Evolutionary conservation across 768 basidiomycete genomes (phyloP), one percentile per base, ranked within the genome.

Genomic region (Sporobolomyces phaffii): DNA sequence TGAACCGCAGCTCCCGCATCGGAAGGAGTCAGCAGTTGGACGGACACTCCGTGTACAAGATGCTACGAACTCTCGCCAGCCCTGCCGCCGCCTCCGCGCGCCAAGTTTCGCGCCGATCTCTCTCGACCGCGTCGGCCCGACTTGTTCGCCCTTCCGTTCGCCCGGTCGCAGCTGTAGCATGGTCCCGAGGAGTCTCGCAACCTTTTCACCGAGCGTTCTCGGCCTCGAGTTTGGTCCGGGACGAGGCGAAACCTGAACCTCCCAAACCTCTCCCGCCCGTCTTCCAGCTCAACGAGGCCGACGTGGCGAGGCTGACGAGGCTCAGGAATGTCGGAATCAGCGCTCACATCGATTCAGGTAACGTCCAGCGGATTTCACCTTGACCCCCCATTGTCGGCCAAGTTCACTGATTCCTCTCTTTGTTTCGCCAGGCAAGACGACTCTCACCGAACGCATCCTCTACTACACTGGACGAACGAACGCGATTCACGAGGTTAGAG

Each of bases 401-500:
- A n/a, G n/a, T n/a, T n/a, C n/a, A n/a, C n/a, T n/a, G n/a, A n/a
- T 4, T 15, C 77, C 76, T 5, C 75, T 76, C 13, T 76, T 38
- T 31, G 76, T 77, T 40, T 74, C 96, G 78, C 92, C 92, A 5
- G 96, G 96, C 31, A 99, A 99, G 79, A 99, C 96, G 0, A 99
- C 96, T 3, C 79, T 98, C 72, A 98, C 96, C 33, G 96, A 99
- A 76, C 89, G 96, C 17, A 85, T 98, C 61, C 79, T 99, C 54
- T 99, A 85, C 77, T 99, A 99, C 78, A 98, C 96, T 33, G 94
- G 96, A 28, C 86, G 91, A 31, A 93, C 98, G 77, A 81, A 86
- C 48, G 91, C 91, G 53, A 98, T 99, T 75, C 96, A 99, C 77
- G 96, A 99, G 89, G 90, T 94, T 67, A 83, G 96, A 66, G 96